Conservation (phyloP, 2,329 filamentous ascomycete species). For the Claviceps sorghi region DNA sequence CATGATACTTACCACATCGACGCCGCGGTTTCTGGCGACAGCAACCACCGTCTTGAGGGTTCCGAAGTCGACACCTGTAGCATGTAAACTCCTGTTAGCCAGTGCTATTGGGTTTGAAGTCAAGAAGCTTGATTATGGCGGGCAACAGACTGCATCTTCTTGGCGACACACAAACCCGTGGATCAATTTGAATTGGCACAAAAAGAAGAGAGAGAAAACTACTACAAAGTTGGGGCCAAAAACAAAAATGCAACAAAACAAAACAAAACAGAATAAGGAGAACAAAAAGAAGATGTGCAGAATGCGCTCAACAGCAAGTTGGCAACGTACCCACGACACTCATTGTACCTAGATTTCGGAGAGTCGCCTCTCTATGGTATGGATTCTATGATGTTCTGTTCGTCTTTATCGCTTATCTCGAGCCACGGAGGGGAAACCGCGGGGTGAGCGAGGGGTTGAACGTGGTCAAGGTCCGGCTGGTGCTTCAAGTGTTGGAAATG, state of each 20-base stretch:
- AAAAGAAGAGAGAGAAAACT: not conserved
- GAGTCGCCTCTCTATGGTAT: constrained; percentile 8
- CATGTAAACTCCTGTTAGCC: constrained; percentile 5
- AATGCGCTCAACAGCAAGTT: not conserved
- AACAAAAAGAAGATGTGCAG: not conserved
- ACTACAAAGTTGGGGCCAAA: too few relatives aligned
- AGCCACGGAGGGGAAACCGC: not conserved
- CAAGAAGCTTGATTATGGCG: not conserved
- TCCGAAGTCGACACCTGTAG: constrained; percentile 76
- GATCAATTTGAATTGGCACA: not conserved
- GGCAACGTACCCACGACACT: constrained; percentile 37
- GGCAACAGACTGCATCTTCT: not conserved
- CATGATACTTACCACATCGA: constrained; percentile 77
- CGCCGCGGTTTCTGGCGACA: constrained; percentile 94
- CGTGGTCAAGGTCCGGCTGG: not conserved
- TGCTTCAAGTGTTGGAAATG: not conserved
- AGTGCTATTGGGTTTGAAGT: not conserved
- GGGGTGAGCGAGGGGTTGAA: constrained; percentile 1
- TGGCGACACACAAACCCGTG: not conserved
- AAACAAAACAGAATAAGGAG: too few relatives aligned
- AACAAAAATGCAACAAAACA: too few relatives aligned
- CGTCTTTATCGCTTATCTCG: constrained; percentile 4
- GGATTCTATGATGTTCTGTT: not conserved
- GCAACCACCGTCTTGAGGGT: constrained; percentile 94
- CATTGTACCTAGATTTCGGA: constrained; percentile 28